Evolutionary conservation across 306 rosid genomes (phyloP), one percentile per base, ranked within the genome.

Genomic region (Fragaria ananassa): DNA sequence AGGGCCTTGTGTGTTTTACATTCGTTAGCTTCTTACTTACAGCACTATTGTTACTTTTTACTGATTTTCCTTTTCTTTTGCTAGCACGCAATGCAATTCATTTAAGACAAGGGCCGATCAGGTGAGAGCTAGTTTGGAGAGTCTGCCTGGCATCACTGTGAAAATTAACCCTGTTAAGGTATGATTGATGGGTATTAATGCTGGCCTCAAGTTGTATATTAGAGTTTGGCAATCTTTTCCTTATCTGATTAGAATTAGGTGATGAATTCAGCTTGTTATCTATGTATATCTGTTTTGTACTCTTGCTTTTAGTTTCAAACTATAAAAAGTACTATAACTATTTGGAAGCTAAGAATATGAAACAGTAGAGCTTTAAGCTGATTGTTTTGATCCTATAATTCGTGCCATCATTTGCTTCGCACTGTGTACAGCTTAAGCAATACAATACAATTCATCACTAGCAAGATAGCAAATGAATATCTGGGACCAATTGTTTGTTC

Each of bases 161-260:
- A 63, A 74, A 42, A 35, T 90, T 81, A 95, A 95, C 49, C 97
- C 97, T 57, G 86, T 87, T 14, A 89, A 88, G 97, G 99, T 90
- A 87, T 31, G 57, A 63, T 54, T 53, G 12, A 49, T 47, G 37
- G 51, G 50, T 68, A n/a, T 72, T 75, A 44, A 53, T 51, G 71
- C 5, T 67, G 49, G 13, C 17, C 66, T 11, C 53, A 41, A 3
- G n/a, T 71, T 47, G 7, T 66, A 19, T 68, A 15, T 42, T 58
- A 57, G 12, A 42, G 45, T 34, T 51, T 53, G 31, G 49, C 58
- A 50, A 29, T 19, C 75, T 35, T 50, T 71, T 53, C 25, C 70
- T 18, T 35, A 65, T 37, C 10, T 34, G 15, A 15, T 62, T 12
- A 6, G 67, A 27, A 6, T 62, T 1, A 2, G 15, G 41, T 34